phyloP scores from a whole-genome alignment of 805 yeast genomes.

The Saccharomycopsis capsularis region DNA sequence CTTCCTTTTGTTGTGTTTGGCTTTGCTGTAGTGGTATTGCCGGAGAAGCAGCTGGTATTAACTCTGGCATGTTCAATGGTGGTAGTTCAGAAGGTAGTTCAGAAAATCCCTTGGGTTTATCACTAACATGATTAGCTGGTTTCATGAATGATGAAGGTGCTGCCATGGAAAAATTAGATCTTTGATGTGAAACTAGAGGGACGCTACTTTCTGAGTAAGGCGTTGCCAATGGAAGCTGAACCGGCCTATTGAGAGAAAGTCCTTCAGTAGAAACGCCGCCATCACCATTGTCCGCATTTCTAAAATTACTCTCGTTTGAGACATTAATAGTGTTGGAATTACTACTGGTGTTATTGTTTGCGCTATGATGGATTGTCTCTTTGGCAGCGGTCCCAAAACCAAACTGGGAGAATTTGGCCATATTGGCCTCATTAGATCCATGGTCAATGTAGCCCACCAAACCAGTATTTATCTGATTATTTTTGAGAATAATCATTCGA shows the following conservation, averaged over 20 bases:
- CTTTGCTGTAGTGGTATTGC: too few relatives aligned
- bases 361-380: background rate
- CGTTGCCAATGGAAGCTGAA: too few relatives aligned
- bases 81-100: too few relatives aligned
- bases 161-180: background rate
- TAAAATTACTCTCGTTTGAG: background rate
- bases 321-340: background rate
- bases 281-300: background rate
- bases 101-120: too few relatives aligned
- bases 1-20: too few relatives aligned
- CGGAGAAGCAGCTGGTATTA: too few relatives aligned
- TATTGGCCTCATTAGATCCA: slow-evolving; percentile 46
- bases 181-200: too few relatives aligned
- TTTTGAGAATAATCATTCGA: slow-evolving; percentile 40
- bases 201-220: too few relatives aligned
- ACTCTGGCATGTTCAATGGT: too few relatives aligned
- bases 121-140: too few relatives aligned
- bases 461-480: slow-evolving; percentile 34
- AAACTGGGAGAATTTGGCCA: slow-evolving; percentile 40
- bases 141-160: background rate
- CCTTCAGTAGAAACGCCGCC: background rate
- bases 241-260: too few relatives aligned
- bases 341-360: background rate
- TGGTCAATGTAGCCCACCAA: slow-evolving; percentile 40
- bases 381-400: slow-evolving; percentile 26